Percentiles rank a stretch among this genome's conserved stretches.
Evolutionary conservation across 164 flowering plant species (phyloP).

Genomic region (Piper longum): DNA sequence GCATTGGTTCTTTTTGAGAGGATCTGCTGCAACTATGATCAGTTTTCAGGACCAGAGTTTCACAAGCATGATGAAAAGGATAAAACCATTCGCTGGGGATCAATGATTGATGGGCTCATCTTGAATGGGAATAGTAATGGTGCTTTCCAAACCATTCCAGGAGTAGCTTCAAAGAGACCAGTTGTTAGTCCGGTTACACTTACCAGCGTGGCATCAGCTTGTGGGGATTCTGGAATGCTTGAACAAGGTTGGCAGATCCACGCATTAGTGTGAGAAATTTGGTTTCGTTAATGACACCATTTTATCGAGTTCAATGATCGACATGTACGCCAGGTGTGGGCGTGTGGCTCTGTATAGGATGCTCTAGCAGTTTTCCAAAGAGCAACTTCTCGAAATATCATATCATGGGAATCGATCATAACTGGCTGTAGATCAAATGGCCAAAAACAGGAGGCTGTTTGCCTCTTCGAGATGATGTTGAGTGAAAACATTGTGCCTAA

Average conservation of each 20-base stretch:
- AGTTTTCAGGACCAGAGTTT: neutral
- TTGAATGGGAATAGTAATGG: slow-evolving; percentile 37
- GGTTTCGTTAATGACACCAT: slow-evolving; percentile 32
- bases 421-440: slow-evolving; percentile 50
- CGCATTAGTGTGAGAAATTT: slow-evolving; percentile 29
- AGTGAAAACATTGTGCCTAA: slow-evolving; percentile 43
- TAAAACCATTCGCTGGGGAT: slow-evolving; percentile 37
- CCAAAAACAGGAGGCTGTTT: slow-evolving; percentile 31
- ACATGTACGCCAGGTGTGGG: slow-evolving; percentile 77
- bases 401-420: slow-evolving; percentile 55
- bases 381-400: slow-evolving; percentile 21
- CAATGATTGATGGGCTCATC: slow-evolving; percentile 46
- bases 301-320: slow-evolving; percentile 36
- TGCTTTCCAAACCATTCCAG: slow-evolving; percentile 30
- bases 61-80: neutral
- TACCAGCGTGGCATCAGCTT: slow-evolving; percentile 44
- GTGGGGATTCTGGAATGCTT: slow-evolving; percentile 35
- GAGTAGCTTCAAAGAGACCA: slow-evolving; percentile 26
- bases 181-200: slow-evolving; percentile 29
- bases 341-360: slow-evolving; percentile 47
- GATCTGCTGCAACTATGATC: slow-evolving; percentile 11
- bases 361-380: slow-evolving; percentile 34
- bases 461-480: slow-evolving; percentile 43
- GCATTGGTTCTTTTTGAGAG: slow-evolving; percentile 23
- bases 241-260: slow-evolving; percentile 46